These are phyloP conservation scores for Rhizopus arrhizus DNA, from an alignment of 371 early-diverging fungal genomes.

Conservation along the genomic window DNA sequence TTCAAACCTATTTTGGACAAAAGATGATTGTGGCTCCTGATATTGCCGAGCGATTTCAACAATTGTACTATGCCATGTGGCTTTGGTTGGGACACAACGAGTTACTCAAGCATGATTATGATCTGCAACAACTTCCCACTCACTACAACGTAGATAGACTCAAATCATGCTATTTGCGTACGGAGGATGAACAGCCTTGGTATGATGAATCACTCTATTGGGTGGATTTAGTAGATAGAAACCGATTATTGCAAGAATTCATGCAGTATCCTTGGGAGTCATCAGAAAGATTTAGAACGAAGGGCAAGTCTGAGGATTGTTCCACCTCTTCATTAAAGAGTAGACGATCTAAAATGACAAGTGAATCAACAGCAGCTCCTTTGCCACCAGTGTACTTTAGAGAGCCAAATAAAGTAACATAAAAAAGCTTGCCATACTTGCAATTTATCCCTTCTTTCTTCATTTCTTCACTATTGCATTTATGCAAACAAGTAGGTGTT, in stretches of 20 bases:
- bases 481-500: no score
- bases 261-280: conserved; percentile 38
- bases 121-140: conserved; percentile 41
- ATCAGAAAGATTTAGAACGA: conserved; percentile 29
- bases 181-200: conserved; percentile 23
- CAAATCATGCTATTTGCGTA: conserved; percentile 29
- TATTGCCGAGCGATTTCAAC: conserved; percentile 40
- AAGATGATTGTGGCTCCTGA: conserved; percentile 9
- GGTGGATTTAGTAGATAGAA: conserved; percentile 44
- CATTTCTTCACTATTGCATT: no score
- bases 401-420: conserved; percentile 3
- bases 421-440: no score
- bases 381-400: conserved; percentile 12
- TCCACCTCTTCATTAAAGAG: background rate
- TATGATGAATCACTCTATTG: conserved; percentile 39
- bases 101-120: conserved; percentile 32
- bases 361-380: conserved; percentile 14
- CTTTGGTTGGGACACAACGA: conserved; percentile 64
- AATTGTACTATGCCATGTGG: conserved; percentile 61
- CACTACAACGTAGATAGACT: conserved; percentile 45
- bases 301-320: background rate
- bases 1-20: conserved; percentile 53
- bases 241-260: conserved; percentile 30
- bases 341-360: conserved; percentile 7
- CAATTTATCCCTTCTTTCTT: no score